phyloP scores from a whole-genome alignment of 306 rosid species.

The Vigna unguiculata region DNA sequence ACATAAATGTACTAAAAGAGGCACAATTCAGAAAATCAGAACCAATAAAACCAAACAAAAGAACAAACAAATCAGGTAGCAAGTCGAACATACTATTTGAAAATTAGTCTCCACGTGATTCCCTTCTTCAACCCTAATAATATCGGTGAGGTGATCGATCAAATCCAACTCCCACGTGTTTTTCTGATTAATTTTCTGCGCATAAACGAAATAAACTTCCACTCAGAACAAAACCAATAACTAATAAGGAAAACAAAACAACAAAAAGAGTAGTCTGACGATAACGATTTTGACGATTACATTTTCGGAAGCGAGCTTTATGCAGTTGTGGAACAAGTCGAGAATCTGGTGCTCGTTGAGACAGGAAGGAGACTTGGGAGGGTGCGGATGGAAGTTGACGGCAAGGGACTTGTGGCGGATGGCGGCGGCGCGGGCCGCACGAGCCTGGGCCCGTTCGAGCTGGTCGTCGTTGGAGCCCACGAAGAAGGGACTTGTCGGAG shows the following conservation, averaged over 20 bases:
- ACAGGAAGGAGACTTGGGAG: constrained; percentile 33
- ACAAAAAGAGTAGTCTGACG: too few relatives aligned
- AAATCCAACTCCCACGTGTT: constrained; percentile 88
- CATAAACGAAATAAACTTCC: not conserved
- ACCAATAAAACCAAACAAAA: constrained; percentile 26
- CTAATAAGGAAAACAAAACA: not conserved
- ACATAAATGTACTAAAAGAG: not conserved
- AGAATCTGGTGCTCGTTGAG: constrained; percentile 73
- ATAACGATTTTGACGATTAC: constrained; percentile 37
- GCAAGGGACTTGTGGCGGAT: constrained; percentile 56
- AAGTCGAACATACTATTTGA: constrained; percentile 66
- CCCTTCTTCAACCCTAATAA: constrained; percentile 74
- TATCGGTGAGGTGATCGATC: constrained; percentile 82
- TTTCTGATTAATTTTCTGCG: constrained; percentile 92
- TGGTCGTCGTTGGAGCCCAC: constrained; percentile 79
- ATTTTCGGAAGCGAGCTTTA: constrained; percentile 85
- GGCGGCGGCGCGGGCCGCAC: constrained; percentile 72
- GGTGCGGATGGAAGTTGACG: constrained; percentile 41
- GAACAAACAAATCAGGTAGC: constrained; percentile 1
- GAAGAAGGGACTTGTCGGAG: constrained; percentile 68
- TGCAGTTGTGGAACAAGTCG: constrained; percentile 79
- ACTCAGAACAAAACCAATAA: not conserved
- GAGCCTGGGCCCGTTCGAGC: constrained; percentile 75
- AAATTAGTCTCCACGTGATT: constrained; percentile 73
- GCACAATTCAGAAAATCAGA: not conserved